Evolutionary conservation across 148 eudicot species (phyloP).

Genomic region (Rhododendron ovatum): DNA sequence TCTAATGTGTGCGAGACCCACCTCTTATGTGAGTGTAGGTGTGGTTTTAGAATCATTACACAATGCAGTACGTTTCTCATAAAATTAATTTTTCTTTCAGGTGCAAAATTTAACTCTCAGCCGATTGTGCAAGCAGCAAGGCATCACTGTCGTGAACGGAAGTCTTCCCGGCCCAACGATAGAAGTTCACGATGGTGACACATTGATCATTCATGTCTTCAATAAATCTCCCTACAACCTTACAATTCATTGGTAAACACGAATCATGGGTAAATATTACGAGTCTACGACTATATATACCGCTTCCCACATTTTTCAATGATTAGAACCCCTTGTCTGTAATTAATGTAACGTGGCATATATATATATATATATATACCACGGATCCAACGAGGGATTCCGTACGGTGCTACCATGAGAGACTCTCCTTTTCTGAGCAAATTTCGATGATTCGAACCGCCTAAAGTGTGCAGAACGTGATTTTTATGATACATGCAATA

Average conservation of each 20-base stretch:
- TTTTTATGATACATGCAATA: too few relatives aligned
- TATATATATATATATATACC: too few relatives aligned
- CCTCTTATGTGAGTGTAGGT: too few relatives aligned
- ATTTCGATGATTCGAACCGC: too few relatives aligned
- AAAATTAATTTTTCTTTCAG: slow-evolving; percentile 15
- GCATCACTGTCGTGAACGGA: slow-evolving; percentile 44
- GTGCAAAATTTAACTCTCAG: slow-evolving; percentile 34
- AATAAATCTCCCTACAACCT: slow-evolving; percentile 55
- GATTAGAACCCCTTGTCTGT: background rate
- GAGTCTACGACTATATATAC: background rate
- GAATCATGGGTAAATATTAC: slow-evolving; percentile 35
- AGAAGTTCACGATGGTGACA: slow-evolving; percentile 49
- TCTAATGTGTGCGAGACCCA: too few relatives aligned
- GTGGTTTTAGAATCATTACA: too few relatives aligned
- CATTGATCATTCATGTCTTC: slow-evolving; percentile 47
- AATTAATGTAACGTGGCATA: too few relatives aligned
- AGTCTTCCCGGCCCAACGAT: slow-evolving; percentile 51
- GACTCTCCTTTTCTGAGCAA: too few relatives aligned
- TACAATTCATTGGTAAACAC: slow-evolving; percentile 49
- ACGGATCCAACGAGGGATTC: too few relatives aligned
- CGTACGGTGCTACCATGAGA: too few relatives aligned
- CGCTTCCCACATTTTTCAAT: background rate
- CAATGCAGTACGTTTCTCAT: too few relatives aligned
- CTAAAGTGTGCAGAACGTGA: too few relatives aligned
- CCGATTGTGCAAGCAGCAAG: slow-evolving; percentile 34